These are phyloP conservation scores for Avena atlantica DNA, from an alignment of 176 grass and related monocot genomes.

Conservation along the genomic window DNA sequence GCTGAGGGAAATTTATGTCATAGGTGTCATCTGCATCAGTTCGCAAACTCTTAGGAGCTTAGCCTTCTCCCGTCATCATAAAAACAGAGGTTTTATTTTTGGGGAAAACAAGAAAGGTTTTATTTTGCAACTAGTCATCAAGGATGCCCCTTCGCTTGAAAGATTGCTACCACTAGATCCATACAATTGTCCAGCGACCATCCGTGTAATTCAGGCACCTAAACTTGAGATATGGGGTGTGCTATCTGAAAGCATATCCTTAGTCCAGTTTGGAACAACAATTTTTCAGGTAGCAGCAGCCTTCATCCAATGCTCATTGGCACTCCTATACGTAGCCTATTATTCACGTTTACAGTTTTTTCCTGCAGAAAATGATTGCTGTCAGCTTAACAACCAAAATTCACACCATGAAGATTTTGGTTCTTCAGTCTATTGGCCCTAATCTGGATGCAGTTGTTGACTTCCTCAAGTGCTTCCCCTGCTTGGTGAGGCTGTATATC, in stretches of 20 bases:
- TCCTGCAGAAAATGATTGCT: not conserved
- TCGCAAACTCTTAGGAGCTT: not conserved
- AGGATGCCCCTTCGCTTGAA: not conserved
- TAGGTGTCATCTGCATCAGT: not conserved
- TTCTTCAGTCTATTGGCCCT: not conserved
- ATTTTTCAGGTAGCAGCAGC: not conserved
- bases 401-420: constrained; percentile 5
- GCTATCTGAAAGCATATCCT: not conserved
- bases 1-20: not conserved
- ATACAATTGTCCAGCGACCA: not conserved
- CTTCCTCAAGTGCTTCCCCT: constrained; percentile 10
- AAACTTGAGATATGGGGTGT: not conserved
- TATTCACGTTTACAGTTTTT: not conserved
- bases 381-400: not conserved
- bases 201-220: not conserved
- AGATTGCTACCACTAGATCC: not conserved
- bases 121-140: not conserved
- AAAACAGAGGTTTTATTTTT: too few relatives aligned
- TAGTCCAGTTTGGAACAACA: not conserved
- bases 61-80: too few relatives aligned
- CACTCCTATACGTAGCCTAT: not conserved
- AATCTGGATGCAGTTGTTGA: not conserved
- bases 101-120: not conserved
- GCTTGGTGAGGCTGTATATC: not conserved
- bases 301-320: not conserved